phyloP scores from a whole-genome alignment of 768 basidiomycete genomes.

The Lactarius psammicola region DNA sequence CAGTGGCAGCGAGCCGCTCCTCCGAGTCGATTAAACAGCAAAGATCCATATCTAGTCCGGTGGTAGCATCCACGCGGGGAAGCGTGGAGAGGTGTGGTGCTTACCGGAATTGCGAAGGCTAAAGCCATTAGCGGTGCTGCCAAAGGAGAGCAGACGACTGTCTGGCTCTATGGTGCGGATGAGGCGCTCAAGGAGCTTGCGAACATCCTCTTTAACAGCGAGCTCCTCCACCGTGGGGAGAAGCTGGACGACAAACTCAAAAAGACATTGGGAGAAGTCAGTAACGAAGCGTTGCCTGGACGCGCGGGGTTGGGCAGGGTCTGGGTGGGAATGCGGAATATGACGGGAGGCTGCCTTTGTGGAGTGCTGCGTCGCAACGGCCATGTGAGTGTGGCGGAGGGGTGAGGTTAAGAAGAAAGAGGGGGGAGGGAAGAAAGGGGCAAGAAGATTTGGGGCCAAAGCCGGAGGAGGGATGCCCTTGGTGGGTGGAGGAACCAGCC shows the following conservation, averaged over 20 bases:
- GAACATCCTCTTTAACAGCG: conserved; percentile 92
- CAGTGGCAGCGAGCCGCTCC: conserved; percentile 73
- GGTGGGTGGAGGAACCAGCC: background rate
- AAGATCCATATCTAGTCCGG: conserved; percentile 86
- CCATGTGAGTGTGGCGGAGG: conserved; percentile 15
- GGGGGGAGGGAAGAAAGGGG: background rate
- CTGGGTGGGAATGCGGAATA: conserved; percentile 17
- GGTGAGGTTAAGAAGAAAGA: background rate
- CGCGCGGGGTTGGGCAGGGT: conserved; percentile 31
- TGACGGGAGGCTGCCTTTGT: conserved; percentile 18
- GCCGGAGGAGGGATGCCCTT: background rate
- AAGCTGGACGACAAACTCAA: conserved; percentile 91
- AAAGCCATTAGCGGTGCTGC: conserved; percentile 96
- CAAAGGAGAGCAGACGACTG: conserved; percentile 88
- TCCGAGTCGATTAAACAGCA: conserved; percentile 93
- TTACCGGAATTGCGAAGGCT: conserved; percentile 92
- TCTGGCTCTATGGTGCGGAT: conserved; percentile 94
- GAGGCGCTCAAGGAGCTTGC: conserved; percentile 91
- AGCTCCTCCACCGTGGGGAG: conserved; percentile 89
- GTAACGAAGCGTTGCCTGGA: conserved; percentile 64
- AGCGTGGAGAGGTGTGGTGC: conserved; percentile 10
- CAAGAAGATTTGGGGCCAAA: background rate
- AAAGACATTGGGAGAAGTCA: conserved; percentile 86
- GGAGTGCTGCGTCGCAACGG: conserved; percentile 23
- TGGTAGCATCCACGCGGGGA: background rate